A percentile compares a stretch with the other conserved stretches of the same genome.
These are phyloP conservation scores for Albophoma yamanashiensis DNA, from an alignment of 2,329 filamentous ascomycete genomes.

Conservation along the genomic window DNA sequence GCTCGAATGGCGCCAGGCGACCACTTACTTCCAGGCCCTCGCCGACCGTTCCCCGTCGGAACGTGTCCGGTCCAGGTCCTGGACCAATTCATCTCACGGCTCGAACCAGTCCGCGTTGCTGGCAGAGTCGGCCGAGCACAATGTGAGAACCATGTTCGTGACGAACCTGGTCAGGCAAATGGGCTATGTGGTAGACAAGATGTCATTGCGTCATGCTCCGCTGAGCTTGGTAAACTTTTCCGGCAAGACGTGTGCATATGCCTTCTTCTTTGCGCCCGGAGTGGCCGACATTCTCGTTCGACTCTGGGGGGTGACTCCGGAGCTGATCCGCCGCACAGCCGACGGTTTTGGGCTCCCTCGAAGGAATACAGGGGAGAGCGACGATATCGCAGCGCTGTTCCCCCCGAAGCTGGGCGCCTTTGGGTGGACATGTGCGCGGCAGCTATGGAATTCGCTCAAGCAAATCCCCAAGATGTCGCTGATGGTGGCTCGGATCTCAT, in stretches of 20 bases:
- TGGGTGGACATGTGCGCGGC: slow-evolving; percentile 42
- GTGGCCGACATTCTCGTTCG: slow-evolving; percentile 75
- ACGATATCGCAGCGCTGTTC: slow-evolving; percentile 58
- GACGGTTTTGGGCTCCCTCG: slow-evolving; percentile 57
- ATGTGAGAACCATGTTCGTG: slow-evolving; percentile 77
- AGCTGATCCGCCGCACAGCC: slow-evolving; percentile 59
- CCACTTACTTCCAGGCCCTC: slow-evolving; percentile 55
- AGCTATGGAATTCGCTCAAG: slow-evolving; percentile 46
- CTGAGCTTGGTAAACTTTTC: slow-evolving; percentile 70
- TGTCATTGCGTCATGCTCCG: slow-evolving; percentile 63
- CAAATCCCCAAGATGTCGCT: slow-evolving; percentile 55
- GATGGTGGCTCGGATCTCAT: slow-evolving; percentile 62
- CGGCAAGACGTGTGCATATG: slow-evolving; percentile 83
- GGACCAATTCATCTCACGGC: slow-evolving; percentile 45
- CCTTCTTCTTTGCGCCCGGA: slow-evolving; percentile 85
- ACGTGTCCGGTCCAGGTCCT: slow-evolving; percentile 31
- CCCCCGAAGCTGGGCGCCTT: slow-evolving; percentile 52
- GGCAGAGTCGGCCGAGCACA: slow-evolving; percentile 68
- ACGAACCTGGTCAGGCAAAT: slow-evolving; percentile 76
- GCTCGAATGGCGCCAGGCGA: slow-evolving; percentile 73
- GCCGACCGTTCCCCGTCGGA: slow-evolving; percentile 41
- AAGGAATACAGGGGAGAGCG: slow-evolving; percentile 43
- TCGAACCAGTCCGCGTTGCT: slow-evolving; percentile 49
- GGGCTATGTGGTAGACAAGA: slow-evolving; percentile 77
- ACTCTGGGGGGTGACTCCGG: slow-evolving; percentile 64